These are phyloP conservation scores for Westerdykella sp. DNA, from an alignment of 2,329 filamentous ascomycete genomes.

Conservation along the genomic window DNA sequence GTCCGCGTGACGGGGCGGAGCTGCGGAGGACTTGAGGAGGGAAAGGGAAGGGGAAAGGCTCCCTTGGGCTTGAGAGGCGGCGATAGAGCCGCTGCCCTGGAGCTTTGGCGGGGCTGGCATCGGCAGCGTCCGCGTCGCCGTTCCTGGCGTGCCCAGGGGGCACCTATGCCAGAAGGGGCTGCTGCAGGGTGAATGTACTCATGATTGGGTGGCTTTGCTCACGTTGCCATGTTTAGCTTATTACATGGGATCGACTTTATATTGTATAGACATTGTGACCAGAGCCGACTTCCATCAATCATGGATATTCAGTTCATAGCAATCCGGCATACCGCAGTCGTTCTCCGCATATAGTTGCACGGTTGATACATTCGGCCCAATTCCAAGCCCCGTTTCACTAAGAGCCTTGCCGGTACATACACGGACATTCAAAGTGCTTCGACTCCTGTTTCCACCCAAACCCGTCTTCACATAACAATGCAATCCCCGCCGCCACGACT, in stretches of 20 bases:
- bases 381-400: neutral
- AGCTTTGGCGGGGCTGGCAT: slow-evolving; percentile 13
- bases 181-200: neutral
- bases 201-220: slow-evolving; percentile 8
- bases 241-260: slow-evolving; percentile 2
- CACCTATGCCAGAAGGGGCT: neutral
- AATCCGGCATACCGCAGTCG: neutral
- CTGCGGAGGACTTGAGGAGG: too few relatives aligned
- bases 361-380: slow-evolving; percentile 1
- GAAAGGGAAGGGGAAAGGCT: too few relatives aligned
- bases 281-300: slow-evolving; percentile 2
- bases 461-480: neutral
- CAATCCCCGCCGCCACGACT: neutral
- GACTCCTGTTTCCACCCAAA: neutral
- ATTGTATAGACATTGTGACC: neutral
- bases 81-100: too few relatives aligned
- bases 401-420: neutral
- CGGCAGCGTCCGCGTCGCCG: slow-evolving; percentile 3
- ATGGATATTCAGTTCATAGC: neutral
- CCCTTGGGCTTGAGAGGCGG: neutral
- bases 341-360: too few relatives aligned
- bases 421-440: neutral
- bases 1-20: neutral
- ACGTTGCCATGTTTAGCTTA: slow-evolving; percentile 9
- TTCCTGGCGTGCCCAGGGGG: slow-evolving; percentile 5